Conservation (phyloP, 2,329 filamentous ascomycete species). For the Ceratocystis huliohia region DNA sequence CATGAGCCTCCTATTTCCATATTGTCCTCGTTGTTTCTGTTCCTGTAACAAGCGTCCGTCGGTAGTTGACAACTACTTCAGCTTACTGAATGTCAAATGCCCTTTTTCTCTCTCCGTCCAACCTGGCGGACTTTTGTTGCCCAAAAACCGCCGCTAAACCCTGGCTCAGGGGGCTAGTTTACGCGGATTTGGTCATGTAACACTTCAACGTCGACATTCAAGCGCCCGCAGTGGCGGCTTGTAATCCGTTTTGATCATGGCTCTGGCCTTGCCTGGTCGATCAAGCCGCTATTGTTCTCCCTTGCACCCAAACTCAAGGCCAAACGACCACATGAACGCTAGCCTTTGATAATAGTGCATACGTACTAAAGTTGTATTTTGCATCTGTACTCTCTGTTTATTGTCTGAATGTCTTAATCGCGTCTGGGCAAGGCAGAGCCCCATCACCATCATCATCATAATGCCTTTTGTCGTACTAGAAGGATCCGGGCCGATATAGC, state of each 20-base stretch:
- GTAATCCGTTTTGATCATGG: not conserved
- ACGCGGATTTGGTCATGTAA: not conserved
- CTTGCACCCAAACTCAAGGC: not conserved
- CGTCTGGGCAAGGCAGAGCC: not conserved
- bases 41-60: not conserved
- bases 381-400: not conserved
- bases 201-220: not conserved
- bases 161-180: not conserved
- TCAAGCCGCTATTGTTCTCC: not conserved
- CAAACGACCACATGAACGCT: not conserved
- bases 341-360: not conserved
- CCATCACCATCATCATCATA: not conserved
- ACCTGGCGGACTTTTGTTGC: not conserved
- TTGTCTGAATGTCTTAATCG: not conserved
- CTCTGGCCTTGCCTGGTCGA: not conserved
- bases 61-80: too few relatives aligned
- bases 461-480: slow-evolving; percentile 2
- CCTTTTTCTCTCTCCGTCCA: not conserved
- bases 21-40: not conserved
- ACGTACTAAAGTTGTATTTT: not conserved
- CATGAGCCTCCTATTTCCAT: not conserved
- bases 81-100: too few relatives aligned
- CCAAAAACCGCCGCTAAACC: not conserved
- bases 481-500: slow-evolving; percentile 9
- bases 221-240: not conserved